A percentile compares a stretch with the other conserved stretches of the same genome.
Evolutionary conservation across 2,329 filamentous ascomycete species (phyloP).

Genomic region (Pyrenophora teres): DNA sequence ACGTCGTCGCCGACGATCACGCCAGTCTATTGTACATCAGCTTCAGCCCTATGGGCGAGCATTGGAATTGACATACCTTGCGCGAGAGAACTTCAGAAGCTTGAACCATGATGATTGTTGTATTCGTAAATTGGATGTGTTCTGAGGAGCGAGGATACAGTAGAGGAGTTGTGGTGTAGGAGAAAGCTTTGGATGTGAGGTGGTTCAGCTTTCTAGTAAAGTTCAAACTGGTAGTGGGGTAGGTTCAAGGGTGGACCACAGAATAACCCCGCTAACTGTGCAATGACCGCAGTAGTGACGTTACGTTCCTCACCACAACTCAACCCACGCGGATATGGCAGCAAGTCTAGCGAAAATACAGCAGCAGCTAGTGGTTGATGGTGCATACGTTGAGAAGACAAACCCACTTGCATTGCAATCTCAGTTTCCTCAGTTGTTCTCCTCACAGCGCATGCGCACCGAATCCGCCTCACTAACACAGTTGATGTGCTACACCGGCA

Average conservation of each 20-base stretch:
- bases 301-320: constrained; percentile 4
- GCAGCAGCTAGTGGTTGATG: no score
- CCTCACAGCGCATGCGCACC: constrained; percentile 32
- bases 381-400: no score
- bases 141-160: not conserved
- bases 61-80: constrained; percentile 57
- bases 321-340: no score
- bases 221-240: constrained; percentile 16
- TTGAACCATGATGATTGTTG: constrained; percentile 28
- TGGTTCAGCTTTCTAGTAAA: constrained; percentile 11
- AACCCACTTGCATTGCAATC: no score
- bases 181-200: not conserved
- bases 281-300: constrained; percentile 17
- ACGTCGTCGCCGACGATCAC: constrained; percentile 70
- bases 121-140: not conserved
- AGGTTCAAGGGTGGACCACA: constrained; percentile 7
- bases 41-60: not conserved
- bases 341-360: not conserved
- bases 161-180: not conserved
- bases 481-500: not conserved
- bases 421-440: constrained; percentile 11
- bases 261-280: constrained; percentile 14
- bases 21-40: constrained; percentile 17
- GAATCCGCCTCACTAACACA: not conserved
- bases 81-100: constrained; percentile 56